Conservation (phyloP, 2,329 filamentous ascomycete species). For the Pseudonectria buxi region DNA sequence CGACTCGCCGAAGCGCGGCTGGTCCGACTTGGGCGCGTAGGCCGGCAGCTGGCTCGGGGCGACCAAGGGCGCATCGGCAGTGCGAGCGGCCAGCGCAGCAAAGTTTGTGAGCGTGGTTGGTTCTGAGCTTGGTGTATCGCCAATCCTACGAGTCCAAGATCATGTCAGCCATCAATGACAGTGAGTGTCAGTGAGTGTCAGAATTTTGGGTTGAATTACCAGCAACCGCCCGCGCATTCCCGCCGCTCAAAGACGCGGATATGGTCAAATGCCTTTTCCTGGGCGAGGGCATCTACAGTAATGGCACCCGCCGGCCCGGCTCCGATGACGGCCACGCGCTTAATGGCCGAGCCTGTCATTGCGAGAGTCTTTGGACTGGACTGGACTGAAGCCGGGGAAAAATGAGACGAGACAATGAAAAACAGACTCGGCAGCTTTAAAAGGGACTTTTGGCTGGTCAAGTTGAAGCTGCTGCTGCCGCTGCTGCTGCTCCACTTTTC, state of each 20-base stretch:
- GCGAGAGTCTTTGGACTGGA: neutral
- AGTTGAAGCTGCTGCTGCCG: too few relatives aligned
- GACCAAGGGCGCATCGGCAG: constrained; percentile 40
- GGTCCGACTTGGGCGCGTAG: constrained; percentile 31
- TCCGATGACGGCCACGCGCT: constrained; percentile 52
- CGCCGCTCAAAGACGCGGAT: constrained; percentile 58
- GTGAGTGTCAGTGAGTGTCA: too few relatives aligned
- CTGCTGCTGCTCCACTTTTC: too few relatives aligned
- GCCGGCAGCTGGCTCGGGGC: constrained; percentile 43
- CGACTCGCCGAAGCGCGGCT: constrained; percentile 49
- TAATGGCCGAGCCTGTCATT: constrained; percentile 14
- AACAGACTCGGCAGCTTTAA: too few relatives aligned
- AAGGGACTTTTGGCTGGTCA: too few relatives aligned
- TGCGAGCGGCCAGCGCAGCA: constrained; percentile 38
- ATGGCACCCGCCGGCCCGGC: constrained; percentile 55
- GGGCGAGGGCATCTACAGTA: constrained; percentile 50
- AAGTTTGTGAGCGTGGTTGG: constrained; percentile 39
- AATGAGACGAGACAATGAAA: too few relatives aligned
- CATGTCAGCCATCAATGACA: too few relatives aligned
- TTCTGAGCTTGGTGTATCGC: constrained; percentile 21
- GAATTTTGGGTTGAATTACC: constrained; percentile 35
- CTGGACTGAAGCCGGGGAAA: too few relatives aligned
- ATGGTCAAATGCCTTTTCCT: constrained; percentile 51
- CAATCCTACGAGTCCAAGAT: constrained; percentile 35
- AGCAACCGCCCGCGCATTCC: constrained; percentile 53